phyloP scores from a whole-genome alignment of 192 early-diverging fungal species.

The Diversispora eburnea region DNA sequence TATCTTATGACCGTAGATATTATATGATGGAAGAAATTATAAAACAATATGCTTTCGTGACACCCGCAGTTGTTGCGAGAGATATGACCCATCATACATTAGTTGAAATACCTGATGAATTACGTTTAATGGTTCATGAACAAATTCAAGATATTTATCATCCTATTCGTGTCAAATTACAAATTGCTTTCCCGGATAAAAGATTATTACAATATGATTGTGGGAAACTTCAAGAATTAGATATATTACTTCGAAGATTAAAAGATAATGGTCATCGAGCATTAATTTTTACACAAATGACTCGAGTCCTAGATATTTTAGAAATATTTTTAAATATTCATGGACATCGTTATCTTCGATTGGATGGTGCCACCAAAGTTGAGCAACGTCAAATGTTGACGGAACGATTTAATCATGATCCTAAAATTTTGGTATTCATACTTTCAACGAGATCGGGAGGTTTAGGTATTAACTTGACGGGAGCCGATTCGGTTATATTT shows the following conservation, averaged over 20 bases:
- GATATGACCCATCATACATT: slow-evolving; percentile 27
- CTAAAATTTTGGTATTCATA: slow-evolving; percentile 54
- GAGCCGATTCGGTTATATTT: slow-evolving; percentile 78
- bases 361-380: slow-evolving; percentile 60
- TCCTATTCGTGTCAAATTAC: slow-evolving; percentile 55
- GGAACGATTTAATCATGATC: slow-evolving; percentile 58
- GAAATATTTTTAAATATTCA: slow-evolving; percentile 68
- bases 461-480: slow-evolving; percentile 72
- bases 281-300: slow-evolving; percentile 69
- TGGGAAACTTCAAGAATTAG: slow-evolving; percentile 67
- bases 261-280: slow-evolving; percentile 59
- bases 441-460: slow-evolving; percentile 68
- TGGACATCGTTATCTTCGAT: slow-evolving; percentile 56
- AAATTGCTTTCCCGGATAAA: slow-evolving; percentile 82
- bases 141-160: slow-evolving; percentile 54
- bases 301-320: slow-evolving; percentile 60
- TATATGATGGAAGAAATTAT: slow-evolving; percentile 41
- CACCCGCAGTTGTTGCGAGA: slow-evolving; percentile 45
- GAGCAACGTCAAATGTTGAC: slow-evolving; percentile 57
- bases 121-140: slow-evolving; percentile 15
- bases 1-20: slow-evolving; percentile 40
- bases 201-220: slow-evolving; percentile 81
- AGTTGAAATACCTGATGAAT: slow-evolving; percentile 27
- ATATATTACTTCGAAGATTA: slow-evolving; percentile 49
- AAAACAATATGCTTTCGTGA: slow-evolving; percentile 58